Base-by-base conservation (phyloP, 306 rosid genomes). In the Macrotyloma uniflorum region DNA sequence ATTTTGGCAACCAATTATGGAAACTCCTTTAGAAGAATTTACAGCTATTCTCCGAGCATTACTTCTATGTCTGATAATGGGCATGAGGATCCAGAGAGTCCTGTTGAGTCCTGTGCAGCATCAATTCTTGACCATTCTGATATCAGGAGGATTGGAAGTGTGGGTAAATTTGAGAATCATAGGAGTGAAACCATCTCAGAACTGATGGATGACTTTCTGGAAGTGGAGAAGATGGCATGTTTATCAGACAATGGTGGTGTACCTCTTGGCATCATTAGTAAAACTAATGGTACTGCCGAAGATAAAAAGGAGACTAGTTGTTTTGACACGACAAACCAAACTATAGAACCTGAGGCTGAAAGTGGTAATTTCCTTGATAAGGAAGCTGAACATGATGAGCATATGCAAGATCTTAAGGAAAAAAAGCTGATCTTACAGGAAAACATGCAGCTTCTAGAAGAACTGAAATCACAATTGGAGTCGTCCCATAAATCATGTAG, bases 201-300 rank as follows among this genome's bases (percentile, higher is more conserved):
- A 69, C 88, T 94, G 75, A 94, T 94, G 98, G 90, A 94, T 58
- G 98, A 94, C 86, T 94, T 94, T 87, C 84, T 91, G 69, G 98
- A 94, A 86, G 89, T 94, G 91, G 98, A 94, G 86, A 91, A 90
- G 84, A 85, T 94, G 88, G 94, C 96, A 19, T 86, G 93, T 82
- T 80, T 88, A 62, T 79, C 97, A 32, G 84, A 85, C 58, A 89
- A 85, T 58, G 88, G 79, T 22, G 85, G 84, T 73, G 85, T 72
- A 68, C 63, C 85, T 18, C 54, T 61, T 49, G 72, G 83, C 49
- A 63, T 53, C 19, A 28, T 9, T 18, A 77, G 33, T 40, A 67
- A 67, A 59, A 26, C 5, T 67, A 74, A 61, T 28, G 73, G 71
- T 51, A 4, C 36, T 55, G 33, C 67, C 2, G 15, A 58, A 49